Conservation (phyloP, 2,329 filamentous ascomycete species). For the Eutypella sp. region DNA sequence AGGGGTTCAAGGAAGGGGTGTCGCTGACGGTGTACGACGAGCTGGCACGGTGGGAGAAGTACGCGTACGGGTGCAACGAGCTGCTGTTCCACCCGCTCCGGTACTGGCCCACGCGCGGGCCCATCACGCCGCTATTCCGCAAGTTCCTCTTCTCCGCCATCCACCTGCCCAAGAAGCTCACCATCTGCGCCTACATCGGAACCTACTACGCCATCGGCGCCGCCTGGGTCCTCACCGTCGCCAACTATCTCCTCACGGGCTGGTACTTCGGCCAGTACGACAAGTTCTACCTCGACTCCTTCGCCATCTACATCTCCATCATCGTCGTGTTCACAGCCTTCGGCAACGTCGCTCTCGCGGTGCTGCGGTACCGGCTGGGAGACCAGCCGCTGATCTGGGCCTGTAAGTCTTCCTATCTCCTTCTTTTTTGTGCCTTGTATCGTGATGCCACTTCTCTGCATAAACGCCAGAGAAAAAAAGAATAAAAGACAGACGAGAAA, state of each 20-base stretch:
- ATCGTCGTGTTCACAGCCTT: conserved; percentile 29
- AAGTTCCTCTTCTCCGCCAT: conserved; percentile 69
- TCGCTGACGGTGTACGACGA: conserved; percentile 83
- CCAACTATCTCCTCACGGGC: conserved; percentile 72
- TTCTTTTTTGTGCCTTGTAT: background rate
- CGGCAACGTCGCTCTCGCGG: conserved; percentile 42
- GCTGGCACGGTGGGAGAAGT: conserved; percentile 80
- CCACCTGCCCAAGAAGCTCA: conserved; percentile 70
- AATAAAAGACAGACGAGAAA: too few relatives aligned
- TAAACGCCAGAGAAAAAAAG: too few relatives aligned
- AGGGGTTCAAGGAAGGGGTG: conserved; percentile 79
- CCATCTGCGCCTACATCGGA: conserved; percentile 71
- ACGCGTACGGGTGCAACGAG: conserved; percentile 80
- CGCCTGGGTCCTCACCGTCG: conserved; percentile 67
- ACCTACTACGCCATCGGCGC: conserved; percentile 77
- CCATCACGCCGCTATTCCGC: conserved; percentile 75
- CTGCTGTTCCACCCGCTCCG: conserved; percentile 73
- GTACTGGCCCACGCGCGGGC: conserved; percentile 67
- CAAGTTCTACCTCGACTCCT: conserved; percentile 64
- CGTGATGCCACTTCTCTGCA: background rate
- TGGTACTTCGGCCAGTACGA: conserved; percentile 50
- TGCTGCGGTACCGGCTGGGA: conserved; percentile 54
- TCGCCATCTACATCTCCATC: conserved; percentile 28
- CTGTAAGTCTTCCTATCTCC: conserved; percentile 23
- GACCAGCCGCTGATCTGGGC: conserved; percentile 43